These are phyloP conservation scores for Euphorbia peplus DNA, from an alignment of 345 rosid species.

Conservation along the genomic window DNA sequence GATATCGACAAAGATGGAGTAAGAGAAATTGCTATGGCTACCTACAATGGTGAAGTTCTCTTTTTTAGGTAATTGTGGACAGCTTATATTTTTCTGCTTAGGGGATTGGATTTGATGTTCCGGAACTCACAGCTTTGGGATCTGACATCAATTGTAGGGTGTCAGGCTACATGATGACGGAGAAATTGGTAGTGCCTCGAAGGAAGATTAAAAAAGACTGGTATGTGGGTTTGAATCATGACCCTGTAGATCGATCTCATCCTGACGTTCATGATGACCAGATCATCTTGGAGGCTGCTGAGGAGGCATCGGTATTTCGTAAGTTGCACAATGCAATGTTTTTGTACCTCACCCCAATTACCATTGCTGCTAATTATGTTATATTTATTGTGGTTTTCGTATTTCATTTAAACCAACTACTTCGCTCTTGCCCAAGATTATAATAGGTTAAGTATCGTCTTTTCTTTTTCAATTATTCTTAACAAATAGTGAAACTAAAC, in stretches of 20 bases:
- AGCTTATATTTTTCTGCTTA: constrained; percentile 4
- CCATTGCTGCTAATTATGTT: constrained; percentile 1
- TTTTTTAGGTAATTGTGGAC: constrained; percentile 72
- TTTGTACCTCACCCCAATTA: background rate
- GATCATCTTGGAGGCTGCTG: constrained; percentile 62
- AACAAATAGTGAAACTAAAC: background rate
- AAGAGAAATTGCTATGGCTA: constrained; percentile 91
- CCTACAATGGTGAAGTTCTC: constrained; percentile 91
- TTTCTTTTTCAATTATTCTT: background rate
- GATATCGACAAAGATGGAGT: constrained; percentile 98
- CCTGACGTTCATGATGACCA: constrained; percentile 83
- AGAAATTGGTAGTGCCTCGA: constrained; percentile 88
- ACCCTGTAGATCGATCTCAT: constrained; percentile 92
- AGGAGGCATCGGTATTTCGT: constrained; percentile 45
- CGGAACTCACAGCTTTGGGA: background rate
- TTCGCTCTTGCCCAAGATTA: background rate
- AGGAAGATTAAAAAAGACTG: constrained; percentile 83
- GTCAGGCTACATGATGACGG: constrained; percentile 95
- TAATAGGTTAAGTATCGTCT: background rate
- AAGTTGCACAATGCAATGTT: constrained; percentile 33
- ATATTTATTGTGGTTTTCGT: background rate
- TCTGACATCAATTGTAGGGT: constrained; percentile 48
- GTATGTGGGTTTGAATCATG: constrained; percentile 80
- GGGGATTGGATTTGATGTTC: background rate
- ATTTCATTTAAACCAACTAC: constrained; percentile 1